These are phyloP conservation scores for Alternaria triticina DNA, from an alignment of 2,329 filamentous ascomycete species.

Conservation along the genomic window DNA sequence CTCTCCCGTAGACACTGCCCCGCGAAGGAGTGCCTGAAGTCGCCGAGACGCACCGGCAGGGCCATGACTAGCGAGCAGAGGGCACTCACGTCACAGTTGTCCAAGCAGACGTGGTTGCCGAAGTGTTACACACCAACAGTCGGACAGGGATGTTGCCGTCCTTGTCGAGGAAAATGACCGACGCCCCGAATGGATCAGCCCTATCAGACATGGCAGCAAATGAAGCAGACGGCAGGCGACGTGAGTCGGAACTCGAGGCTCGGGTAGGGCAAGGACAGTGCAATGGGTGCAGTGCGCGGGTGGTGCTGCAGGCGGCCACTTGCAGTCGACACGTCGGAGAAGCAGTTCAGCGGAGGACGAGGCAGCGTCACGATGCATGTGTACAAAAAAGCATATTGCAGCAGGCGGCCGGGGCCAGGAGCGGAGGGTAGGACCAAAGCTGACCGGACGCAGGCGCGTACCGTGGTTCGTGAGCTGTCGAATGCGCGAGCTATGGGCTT, in stretches of 20 bases:
- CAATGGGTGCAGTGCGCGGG: conserved; percentile 1
- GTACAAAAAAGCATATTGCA: background rate
- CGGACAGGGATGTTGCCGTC: conserved; percentile 14
- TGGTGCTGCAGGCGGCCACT: conserved; percentile 30
- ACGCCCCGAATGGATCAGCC: conserved; percentile 41
- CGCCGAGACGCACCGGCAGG: conserved; percentile 35
- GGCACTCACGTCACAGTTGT: conserved; percentile 33
- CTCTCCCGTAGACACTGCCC: conserved; percentile 24
- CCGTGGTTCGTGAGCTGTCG: conserved; percentile 27
- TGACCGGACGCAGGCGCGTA: conserved; percentile 22
- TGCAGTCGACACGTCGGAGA: conserved; percentile 9
- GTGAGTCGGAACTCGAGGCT: conserved; percentile 18
- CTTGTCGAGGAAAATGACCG: conserved; percentile 26
- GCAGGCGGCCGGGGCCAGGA: conserved; percentile 5
- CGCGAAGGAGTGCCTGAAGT: conserved; percentile 38
- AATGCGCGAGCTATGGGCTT: conserved; percentile 13
- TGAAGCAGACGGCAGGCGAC: conserved; percentile 4
- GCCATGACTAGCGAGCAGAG: conserved; percentile 19
- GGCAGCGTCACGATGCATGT: background rate
- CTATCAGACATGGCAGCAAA: conserved; percentile 38
- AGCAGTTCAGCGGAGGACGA: background rate
- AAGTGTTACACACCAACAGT: conserved; percentile 34
- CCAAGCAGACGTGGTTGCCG: conserved; percentile 7
- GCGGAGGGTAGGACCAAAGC: conserved; percentile 5
- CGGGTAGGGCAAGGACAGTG: background rate